Evolutionary conservation across 176 grass and related monocot genomes (phyloP).

Genomic region (Paspalum vaginatum): DNA sequence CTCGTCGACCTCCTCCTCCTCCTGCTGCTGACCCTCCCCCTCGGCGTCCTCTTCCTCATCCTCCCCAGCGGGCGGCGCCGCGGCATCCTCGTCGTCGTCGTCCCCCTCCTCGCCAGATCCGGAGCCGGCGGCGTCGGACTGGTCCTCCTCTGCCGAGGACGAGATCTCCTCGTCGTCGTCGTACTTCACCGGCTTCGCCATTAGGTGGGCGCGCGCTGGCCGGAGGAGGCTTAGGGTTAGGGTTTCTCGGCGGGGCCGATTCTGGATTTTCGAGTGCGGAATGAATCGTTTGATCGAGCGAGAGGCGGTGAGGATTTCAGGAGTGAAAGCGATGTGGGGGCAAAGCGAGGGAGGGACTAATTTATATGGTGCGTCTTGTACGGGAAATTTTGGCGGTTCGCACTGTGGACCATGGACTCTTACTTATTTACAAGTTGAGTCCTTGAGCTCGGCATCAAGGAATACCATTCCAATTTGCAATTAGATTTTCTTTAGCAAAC

Average conservation of each 20-base stretch:
- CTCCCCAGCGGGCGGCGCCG: background rate
- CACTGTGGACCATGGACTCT: background rate
- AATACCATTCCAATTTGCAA: background rate
- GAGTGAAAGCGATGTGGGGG: conserved; percentile 17
- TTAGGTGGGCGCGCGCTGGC: conserved; percentile 23
- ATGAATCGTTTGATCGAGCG: background rate
- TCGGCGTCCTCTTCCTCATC: background rate
- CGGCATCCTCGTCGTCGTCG: conserved; percentile 34
- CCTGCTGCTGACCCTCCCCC: background rate
- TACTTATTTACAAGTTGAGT: background rate
- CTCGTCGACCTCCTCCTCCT: conserved; percentile 66
- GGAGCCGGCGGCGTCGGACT: conserved; percentile 43
- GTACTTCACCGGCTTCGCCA: conserved; percentile 72
- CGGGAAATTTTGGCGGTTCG: background rate
- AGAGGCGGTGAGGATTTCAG: conserved; percentile 18
- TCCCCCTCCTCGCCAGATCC: conserved; percentile 43
- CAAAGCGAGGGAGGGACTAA: background rate
- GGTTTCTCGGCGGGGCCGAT: conserved; percentile 23
- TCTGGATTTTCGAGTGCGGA: conserved; percentile 22
- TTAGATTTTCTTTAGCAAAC: background rate
- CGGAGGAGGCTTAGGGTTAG: conserved; percentile 37
- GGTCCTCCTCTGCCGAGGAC: conserved; percentile 51
- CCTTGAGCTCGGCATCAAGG: too few relatives aligned
- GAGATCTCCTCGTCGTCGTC: conserved; percentile 57
- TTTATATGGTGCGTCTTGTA: background rate